Evolutionary conservation across 805 yeast species (phyloP).

Genomic region (Jamesozyma piceae): DNA sequence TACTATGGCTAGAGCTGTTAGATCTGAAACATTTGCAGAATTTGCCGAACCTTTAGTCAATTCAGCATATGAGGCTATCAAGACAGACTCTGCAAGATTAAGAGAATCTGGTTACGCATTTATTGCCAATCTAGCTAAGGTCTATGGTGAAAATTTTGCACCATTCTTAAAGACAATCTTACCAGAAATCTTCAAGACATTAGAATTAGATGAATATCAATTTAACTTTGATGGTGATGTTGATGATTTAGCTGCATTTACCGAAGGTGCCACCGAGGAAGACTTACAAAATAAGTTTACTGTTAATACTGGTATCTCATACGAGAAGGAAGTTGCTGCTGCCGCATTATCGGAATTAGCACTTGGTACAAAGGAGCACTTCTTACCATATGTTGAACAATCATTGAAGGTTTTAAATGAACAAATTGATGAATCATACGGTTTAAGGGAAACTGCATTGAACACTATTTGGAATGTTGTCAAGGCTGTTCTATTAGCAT

Average conservation of each 20-base stretch:
- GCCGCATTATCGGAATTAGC: constrained; percentile 86
- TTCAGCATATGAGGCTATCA: constrained; percentile 73
- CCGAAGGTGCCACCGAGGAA: constrained; percentile 46
- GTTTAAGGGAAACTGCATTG: constrained; percentile 82
- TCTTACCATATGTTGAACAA: constrained; percentile 67
- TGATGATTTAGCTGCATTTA: constrained; percentile 35
- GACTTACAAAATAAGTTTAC: constrained; percentile 64
- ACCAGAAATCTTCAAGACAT: constrained; percentile 74
- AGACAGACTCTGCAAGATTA: constrained; percentile 70
- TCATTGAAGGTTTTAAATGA: constrained; percentile 54
- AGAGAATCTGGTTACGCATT: constrained; percentile 94
- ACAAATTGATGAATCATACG: constrained; percentile 78
- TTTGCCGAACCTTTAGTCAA: constrained; percentile 83
- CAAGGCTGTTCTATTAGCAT: constrained; percentile 49
- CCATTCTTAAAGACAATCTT: constrained; percentile 74
- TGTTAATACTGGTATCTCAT: constrained; percentile 89
- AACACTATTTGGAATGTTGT: constrained; percentile 75
- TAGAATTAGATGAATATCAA: constrained; percentile 79
- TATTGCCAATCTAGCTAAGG: constrained; percentile 88
- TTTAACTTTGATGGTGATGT: constrained; percentile 49
- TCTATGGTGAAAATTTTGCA: constrained; percentile 82
- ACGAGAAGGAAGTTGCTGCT: constrained; percentile 92
- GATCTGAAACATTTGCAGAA: constrained; percentile 76
- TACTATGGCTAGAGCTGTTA: constrained; percentile 94
- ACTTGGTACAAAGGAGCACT: constrained; percentile 71